Conservation (phyloP, 2,329 filamentous ascomycete genomes). For the Colletotrichum truncatum region DNA sequence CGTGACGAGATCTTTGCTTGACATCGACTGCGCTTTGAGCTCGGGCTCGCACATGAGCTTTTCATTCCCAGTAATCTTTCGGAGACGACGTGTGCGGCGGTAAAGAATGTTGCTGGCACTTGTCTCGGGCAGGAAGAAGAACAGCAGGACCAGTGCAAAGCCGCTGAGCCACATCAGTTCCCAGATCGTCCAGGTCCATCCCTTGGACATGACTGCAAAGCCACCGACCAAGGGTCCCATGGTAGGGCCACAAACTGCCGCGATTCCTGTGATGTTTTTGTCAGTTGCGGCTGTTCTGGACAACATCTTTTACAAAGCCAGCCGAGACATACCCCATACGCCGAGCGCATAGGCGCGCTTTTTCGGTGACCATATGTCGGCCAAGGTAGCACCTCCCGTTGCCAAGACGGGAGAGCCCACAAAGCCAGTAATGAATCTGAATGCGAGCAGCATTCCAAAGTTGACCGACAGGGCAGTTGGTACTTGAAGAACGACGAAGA, state of each 20-base stretch:
- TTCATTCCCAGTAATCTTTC: constrained; percentile 25
- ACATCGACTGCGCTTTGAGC: constrained; percentile 25
- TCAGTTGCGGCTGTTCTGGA: not conserved
- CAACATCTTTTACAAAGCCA: no score
- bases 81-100: constrained; percentile 30
- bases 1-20: constrained; percentile 31
- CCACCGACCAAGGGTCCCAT: constrained; percentile 18
- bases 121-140: constrained; percentile 38
- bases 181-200: constrained; percentile 38
- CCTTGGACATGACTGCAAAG: constrained; percentile 17
- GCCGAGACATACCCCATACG: constrained; percentile 7
- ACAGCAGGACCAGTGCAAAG: constrained; percentile 30
- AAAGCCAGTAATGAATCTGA: constrained; percentile 25
- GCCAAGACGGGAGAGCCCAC: constrained; percentile 27
- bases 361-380: constrained; percentile 24
- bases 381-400: constrained; percentile 23
- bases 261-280: not conserved
- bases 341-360: constrained; percentile 22
- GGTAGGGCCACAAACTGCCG: constrained; percentile 17
- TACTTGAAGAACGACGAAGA: constrained; percentile 21
- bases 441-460: constrained; percentile 18
- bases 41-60: constrained; percentile 14
- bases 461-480: not conserved
- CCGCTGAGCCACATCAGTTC: constrained; percentile 34
- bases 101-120: constrained; percentile 34